A percentile compares a stretch with the other conserved stretches of the same genome.
These are phyloP conservation scores for Parasitella parasitica DNA, from an alignment of 371 early-diverging fungal species.

Conservation along the genomic window DNA sequence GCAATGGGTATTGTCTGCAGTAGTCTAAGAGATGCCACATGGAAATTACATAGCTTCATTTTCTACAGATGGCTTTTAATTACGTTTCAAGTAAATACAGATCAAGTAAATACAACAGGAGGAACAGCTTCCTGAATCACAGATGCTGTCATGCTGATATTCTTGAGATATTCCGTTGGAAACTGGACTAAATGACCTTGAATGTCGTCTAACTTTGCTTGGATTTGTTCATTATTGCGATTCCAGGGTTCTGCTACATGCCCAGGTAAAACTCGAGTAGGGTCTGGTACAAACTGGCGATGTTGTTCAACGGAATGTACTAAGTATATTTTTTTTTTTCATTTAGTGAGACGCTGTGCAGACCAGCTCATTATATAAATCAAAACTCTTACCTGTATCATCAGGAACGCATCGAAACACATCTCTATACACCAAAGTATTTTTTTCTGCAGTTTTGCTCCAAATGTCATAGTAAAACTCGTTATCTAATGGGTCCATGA, in stretches of 20 bases:
- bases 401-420: constrained; percentile 88
- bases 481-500: constrained; percentile 75
- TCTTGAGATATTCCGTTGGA: constrained; percentile 68
- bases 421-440: constrained; percentile 70
- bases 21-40: too few relatives aligned
- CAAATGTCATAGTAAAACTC: constrained; percentile 63
- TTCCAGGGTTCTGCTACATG: constrained; percentile 56
- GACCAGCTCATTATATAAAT: background rate
- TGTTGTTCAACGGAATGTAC: constrained; percentile 56
- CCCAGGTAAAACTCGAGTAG: constrained; percentile 45
- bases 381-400: constrained; percentile 53
- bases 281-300: constrained; percentile 57
- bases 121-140: constrained; percentile 55
- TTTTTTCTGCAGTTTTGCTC: constrained; percentile 63
- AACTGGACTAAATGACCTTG: constrained; percentile 66
- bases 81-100: too few relatives aligned
- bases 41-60: too few relatives aligned
- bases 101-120: constrained; percentile 49
- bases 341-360: background rate
- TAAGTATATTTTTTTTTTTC: background rate
- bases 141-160: constrained; percentile 66
- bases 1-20: too few relatives aligned
- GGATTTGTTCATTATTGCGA: constrained; percentile 30
- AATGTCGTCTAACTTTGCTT: constrained; percentile 36
- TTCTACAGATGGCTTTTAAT: too few relatives aligned